phyloP scores from a whole-genome alignment of 1,284 basidiomycete species.

The Pyrrhoderma noxium region DNA sequence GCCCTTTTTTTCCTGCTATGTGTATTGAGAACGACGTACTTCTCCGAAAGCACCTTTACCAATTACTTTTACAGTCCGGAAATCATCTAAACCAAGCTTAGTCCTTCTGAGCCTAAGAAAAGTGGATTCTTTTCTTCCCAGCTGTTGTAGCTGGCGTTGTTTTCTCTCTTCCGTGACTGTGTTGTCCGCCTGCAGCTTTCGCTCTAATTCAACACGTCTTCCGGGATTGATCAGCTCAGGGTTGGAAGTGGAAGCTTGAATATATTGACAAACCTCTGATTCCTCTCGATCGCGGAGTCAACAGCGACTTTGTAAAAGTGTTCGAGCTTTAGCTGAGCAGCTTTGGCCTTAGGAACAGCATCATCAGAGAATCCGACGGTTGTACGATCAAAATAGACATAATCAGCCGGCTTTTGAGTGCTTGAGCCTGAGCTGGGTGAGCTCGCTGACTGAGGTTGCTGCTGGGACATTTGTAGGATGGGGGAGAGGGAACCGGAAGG shows the following conservation, averaged over 20 bases:
- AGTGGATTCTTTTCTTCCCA: constrained; percentile 87
- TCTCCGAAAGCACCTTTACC: constrained; percentile 99
- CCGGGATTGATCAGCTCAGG: constrained; percentile 12
- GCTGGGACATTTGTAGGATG: constrained; percentile 18
- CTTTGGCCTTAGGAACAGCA: constrained; percentile 87
- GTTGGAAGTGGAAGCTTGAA: constrained; percentile 11
- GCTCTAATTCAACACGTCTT: constrained; percentile 91
- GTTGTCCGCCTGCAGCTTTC: constrained; percentile 71
- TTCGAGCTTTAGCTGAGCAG: constrained; percentile 95
- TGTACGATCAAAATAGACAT: constrained; percentile 94
- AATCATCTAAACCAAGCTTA: constrained; percentile 89
- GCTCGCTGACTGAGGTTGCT: constrained; percentile 21
- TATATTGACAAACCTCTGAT: constrained; percentile 39
- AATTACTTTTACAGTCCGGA: constrained; percentile 96
- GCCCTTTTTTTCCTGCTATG: too few species aligned
- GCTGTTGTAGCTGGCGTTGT: constrained; percentile 83
- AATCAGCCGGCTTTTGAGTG: constrained; percentile 46
- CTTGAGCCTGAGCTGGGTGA: constrained; percentile 19
- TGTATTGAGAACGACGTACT: constrained; percentile 34
- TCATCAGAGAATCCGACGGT: constrained; percentile 81
- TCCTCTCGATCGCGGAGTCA: constrained; percentile 78
- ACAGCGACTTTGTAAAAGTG: constrained; percentile 96
- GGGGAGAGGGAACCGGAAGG: constrained; percentile 12
- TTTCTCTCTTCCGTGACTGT: constrained; percentile 78
- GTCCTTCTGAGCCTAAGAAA: constrained; percentile 89